A percentile compares a stretch with the other conserved stretches of the same genome.
Evolutionary conservation across 2,329 filamentous ascomycete genomes (phyloP).

Genomic region (Talaromyces atroroseus): DNA sequence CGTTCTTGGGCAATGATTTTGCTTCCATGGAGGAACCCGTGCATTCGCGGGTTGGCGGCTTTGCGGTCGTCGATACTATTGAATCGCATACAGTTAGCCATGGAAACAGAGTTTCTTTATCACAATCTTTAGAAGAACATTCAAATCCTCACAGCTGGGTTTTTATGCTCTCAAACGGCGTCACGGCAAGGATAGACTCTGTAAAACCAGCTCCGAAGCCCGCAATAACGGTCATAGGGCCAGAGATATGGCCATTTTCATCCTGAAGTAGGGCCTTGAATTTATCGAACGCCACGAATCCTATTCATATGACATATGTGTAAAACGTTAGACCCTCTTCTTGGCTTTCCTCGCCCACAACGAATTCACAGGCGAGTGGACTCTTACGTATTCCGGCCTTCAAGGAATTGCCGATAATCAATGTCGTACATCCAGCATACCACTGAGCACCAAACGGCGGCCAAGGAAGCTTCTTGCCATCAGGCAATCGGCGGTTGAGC

Average conservation of each 20-base stretch:
- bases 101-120: neutral
- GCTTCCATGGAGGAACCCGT: constrained; percentile 86
- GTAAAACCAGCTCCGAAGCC: constrained; percentile 94
- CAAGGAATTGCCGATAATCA: constrained; percentile 93
- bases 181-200: constrained; percentile 87
- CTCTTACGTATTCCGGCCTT: constrained; percentile 87
- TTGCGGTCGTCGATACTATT: constrained; percentile 92
- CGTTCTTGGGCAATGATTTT: constrained; percentile 82
- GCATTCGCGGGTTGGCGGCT: constrained; percentile 73
- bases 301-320: constrained; percentile 44
- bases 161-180: constrained; percentile 97
- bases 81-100: neutral
- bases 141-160: constrained; percentile 70
- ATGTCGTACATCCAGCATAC: constrained; percentile 96
- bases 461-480: constrained; percentile 85
- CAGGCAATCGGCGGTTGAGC: constrained; percentile 76
- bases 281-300: constrained; percentile 93
- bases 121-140: no score
- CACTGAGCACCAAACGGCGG: constrained; percentile 89
- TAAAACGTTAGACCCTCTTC: neutral
- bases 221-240: constrained; percentile 83
- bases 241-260: constrained; percentile 79
- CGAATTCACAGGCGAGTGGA: neutral
- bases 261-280: constrained; percentile 82
- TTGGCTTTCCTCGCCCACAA: neutral